Base-by-base conservation (phyloP, 176 grass and related monocot species). In the Carex littledalei region DNA sequence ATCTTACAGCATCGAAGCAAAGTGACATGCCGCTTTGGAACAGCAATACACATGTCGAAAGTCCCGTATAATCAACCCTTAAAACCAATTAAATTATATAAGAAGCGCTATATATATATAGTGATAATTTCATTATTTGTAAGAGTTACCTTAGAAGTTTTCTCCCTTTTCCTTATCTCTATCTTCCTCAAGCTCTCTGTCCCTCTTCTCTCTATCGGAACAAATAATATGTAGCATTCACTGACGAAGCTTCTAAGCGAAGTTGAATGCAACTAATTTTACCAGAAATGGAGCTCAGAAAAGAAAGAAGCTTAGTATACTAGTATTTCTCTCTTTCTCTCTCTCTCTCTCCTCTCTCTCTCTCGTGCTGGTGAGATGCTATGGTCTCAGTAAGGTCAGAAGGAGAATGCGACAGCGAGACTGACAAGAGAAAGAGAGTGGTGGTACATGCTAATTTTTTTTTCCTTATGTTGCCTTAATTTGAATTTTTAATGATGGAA, bases 341-440 rank as follows among this genome's bases (percentile, higher is more conserved):
- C 12, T 39, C 68, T 63, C 65, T 63, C 52, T 63, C 68, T 73
- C 47, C 65, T 84, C 49, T 63, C 31, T 63, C 68, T 73, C 47
- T 84, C 65, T 84, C 49, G 39, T 49, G 66, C 32, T 49, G 57
- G 45, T 77, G 50, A 24, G 41, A 56, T 41, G 65, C 57, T 24
- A 16, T 2, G 39, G 18, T 76, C 12, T 14, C 24, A 60, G 21
- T 60, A 60, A n/a, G 26, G 31, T n/a, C 37, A 71, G 83, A 56
- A n/a, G 39, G 55, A 3, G 84, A 85, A 53, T 76, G 69, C 50
- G 84, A 78, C 29, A 73, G 68, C 8, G 56, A 78, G 11, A 34
- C 74, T 78, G 74, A 78, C 74, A 78, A 56, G 68, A 78, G 11
- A n/a, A 55, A 52, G 84, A 74, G 83, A 26, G 66, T 43, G 67